A percentile compares a stretch with the other conserved stretches of the same genome.
Conservation (phyloP, 306 rosid genomes). For the Calophaca sinica region DNA sequence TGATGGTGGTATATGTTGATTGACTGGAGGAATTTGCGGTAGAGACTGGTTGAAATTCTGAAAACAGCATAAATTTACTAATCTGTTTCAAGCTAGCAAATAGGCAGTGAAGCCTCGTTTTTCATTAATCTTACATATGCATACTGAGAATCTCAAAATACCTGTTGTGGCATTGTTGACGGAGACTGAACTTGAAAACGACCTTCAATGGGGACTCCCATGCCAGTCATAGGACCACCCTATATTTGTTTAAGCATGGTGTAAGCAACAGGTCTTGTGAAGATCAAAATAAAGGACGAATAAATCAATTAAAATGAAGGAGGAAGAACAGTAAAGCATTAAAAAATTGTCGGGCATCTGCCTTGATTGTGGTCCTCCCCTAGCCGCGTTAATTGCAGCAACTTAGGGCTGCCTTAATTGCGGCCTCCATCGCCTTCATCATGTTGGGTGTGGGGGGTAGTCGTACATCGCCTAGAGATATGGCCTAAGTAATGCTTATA, state of each 20-base stretch:
- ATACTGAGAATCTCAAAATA: constrained; percentile 36
- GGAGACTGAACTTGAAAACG: constrained; percentile 53
- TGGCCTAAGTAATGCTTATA: too few relatives aligned
- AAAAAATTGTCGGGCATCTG: too few relatives aligned
- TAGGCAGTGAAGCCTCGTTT: constrained; percentile 36
- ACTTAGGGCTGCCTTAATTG: too few relatives aligned
- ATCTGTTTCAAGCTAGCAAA: constrained; percentile 30
- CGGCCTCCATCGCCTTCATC: too few relatives aligned
- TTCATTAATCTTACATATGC: constrained; percentile 29
- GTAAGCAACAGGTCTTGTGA: constrained; percentile 40
- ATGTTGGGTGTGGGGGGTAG: too few relatives aligned
- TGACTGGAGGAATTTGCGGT: constrained; percentile 61
- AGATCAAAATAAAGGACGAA: constrained; percentile 5
- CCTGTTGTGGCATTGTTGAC: constrained; percentile 69
- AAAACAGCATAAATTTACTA: constrained; percentile 42
- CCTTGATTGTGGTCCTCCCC: too few relatives aligned
- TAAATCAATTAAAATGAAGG: constrained; percentile 3
- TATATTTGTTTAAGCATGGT: constrained; percentile 44
- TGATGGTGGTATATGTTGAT: constrained; percentile 69
- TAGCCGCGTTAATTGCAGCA: too few relatives aligned
- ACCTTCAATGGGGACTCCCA: constrained; percentile 62
- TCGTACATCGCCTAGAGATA: too few relatives aligned
- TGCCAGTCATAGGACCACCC: constrained; percentile 68
- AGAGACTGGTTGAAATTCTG: constrained; percentile 73
- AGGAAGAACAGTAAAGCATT: neutral